Percentiles rank a stretch among this genome's conserved stretches.
phyloP scores from a whole-genome alignment of 2,329 filamentous ascomycete genomes.

The Curvularia eragrostidis region DNA sequence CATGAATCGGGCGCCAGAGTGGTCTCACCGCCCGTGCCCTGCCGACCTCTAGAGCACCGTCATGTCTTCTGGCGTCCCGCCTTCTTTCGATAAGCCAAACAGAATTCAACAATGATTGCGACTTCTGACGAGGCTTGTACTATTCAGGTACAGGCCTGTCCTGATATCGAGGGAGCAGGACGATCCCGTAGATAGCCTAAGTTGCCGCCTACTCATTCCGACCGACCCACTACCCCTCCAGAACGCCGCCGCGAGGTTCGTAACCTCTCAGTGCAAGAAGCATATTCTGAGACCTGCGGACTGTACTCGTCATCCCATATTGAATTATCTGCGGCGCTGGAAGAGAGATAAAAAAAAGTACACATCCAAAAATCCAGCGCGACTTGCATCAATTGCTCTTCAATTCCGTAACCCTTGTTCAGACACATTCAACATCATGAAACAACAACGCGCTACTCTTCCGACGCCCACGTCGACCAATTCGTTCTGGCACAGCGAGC shows the following conservation, averaged over 20 bases:
- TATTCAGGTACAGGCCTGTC: background rate
- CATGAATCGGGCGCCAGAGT: slow-evolving; percentile 5
- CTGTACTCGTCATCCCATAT: slow-evolving; percentile 11
- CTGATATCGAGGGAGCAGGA: slow-evolving; percentile 20
- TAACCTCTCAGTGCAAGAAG: slow-evolving; percentile 3
- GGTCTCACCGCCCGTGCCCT: slow-evolving; percentile 18
- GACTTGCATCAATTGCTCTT: background rate
- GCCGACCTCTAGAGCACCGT: slow-evolving; percentile 24
- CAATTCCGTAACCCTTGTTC: background rate
- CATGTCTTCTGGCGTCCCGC: slow-evolving; percentile 24
- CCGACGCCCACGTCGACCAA: slow-evolving; percentile 66
- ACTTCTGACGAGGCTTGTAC: background rate
- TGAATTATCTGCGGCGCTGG: background rate
- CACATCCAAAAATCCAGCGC: slow-evolving; percentile 7
- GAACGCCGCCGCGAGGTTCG: slow-evolving; percentile 8
- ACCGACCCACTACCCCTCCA: slow-evolving; percentile 24
- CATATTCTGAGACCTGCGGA: slow-evolving; percentile 12
- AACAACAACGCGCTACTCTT: slow-evolving; percentile 52
- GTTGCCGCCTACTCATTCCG: slow-evolving; percentile 16
- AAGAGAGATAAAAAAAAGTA: background rate
- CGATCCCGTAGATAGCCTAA: slow-evolving; percentile 12
- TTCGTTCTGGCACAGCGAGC: slow-evolving; percentile 78
- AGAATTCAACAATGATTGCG: background rate
- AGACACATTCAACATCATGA: slow-evolving; percentile 32
- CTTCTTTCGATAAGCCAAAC: slow-evolving; percentile 1